Conservation (phyloP, 768 basidiomycete genomes). For the Pulveroboletus sp. region DNA sequence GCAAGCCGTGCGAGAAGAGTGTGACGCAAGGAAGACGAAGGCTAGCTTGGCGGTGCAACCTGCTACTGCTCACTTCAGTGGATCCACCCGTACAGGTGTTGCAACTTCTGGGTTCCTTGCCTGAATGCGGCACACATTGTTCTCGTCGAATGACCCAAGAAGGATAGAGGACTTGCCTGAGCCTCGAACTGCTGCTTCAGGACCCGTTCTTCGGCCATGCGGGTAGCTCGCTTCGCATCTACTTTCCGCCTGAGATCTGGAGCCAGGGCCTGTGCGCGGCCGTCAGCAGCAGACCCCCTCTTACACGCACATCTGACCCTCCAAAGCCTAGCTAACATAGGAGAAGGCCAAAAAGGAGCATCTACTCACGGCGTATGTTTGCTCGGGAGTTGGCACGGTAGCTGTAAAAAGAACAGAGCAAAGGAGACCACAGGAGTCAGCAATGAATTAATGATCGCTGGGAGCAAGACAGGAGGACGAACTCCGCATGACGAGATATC, state of each 20-base stretch:
- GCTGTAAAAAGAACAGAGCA: conserved; percentile 17
- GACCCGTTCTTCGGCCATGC: conserved; percentile 50
- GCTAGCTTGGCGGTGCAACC: neutral
- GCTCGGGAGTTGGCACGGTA: conserved; percentile 34
- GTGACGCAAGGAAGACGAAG: conserved; percentile 1
- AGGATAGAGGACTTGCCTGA: conserved; percentile 39
- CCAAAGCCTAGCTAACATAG: neutral
- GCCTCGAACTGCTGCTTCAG: conserved; percentile 47
- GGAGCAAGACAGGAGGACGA: conserved; percentile 18
- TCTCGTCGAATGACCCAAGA: conserved; percentile 1
- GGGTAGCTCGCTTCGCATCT: conserved; percentile 50
- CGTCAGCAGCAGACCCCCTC: neutral
- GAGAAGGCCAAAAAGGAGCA: neutral
- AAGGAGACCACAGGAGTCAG: neutral
- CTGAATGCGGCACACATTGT: conserved; percentile 12
- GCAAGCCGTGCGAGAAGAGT: conserved; percentile 1
- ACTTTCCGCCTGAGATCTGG: conserved; percentile 62
- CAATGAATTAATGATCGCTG: neutral
- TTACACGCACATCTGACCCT: neutral
- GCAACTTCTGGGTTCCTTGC: conserved; percentile 23
- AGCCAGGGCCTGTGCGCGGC: conserved; percentile 46
- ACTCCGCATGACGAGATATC: conserved; percentile 61
- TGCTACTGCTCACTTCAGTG: conserved; percentile 15
- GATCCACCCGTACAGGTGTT: conserved; percentile 34
- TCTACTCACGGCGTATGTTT: conserved; percentile 32